Conservation (phyloP, 441 rosid genomes). For the Metrosideros polymorpha region DNA sequence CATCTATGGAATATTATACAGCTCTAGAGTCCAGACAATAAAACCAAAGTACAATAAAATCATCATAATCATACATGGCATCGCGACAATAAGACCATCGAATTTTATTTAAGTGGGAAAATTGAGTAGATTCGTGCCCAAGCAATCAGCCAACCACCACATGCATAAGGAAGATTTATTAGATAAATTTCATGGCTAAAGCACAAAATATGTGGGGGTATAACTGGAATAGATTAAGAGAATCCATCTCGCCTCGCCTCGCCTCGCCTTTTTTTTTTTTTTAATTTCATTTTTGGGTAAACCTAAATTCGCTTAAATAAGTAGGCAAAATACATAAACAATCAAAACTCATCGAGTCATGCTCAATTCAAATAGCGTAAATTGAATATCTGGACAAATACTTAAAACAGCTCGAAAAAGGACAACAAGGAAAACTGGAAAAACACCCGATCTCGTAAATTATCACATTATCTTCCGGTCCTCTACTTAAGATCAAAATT, state of each 20-base stretch:
- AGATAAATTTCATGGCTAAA: neutral
- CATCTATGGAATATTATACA: neutral
- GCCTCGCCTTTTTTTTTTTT: too few relatives aligned
- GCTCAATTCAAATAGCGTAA: neutral
- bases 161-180: neutral
- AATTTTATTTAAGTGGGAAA: neutral
- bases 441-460: neutral
- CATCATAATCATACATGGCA: neutral
- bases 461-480: neutral
- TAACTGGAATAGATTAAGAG: too few relatives aligned
- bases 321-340: neutral
- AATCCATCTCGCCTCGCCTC: too few relatives aligned
- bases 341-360: neutral
- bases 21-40: neutral
- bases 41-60: neutral
- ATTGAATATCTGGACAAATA: neutral
- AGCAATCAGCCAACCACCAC: neutral
- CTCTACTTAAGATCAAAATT: too few relatives aligned
- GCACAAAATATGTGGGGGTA: neutral
- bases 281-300: too few relatives aligned
- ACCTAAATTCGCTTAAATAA: neutral
- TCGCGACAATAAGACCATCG: neutral
- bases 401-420: neutral
- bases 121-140: neutral
- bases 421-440: neutral